Evolutionary conservation across 169 alveolate genomes (phyloP).

Genomic region (Eimeria necatrix): DNA sequence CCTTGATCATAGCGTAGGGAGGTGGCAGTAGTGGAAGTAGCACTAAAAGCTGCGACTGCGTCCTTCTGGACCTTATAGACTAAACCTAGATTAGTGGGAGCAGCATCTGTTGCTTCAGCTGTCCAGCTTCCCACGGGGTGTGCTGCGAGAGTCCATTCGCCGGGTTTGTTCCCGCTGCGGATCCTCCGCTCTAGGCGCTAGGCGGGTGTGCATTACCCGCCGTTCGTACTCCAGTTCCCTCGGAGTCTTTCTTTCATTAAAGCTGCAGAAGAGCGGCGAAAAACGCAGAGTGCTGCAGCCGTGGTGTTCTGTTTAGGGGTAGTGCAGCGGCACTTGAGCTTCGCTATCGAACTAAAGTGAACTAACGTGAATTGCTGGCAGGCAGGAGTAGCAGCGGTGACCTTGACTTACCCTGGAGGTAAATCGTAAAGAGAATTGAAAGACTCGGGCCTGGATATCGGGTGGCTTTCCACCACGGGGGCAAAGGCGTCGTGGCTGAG

Average conservation of each 20-base stretch:
- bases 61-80: too few species aligned
- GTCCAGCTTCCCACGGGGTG: neutral
- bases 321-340: too few species aligned
- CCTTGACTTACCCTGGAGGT: conserved; percentile 1
- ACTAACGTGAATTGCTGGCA: neutral
- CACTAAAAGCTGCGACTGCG: too few species aligned
- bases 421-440: conserved; percentile 35
- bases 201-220: conserved; percentile 6
- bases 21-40: too few species aligned
- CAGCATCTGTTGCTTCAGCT: neutral
- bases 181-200: neutral
- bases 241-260: conserved; percentile 25
- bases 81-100: too few species aligned
- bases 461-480: neutral
- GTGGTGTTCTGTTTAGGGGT: too few species aligned
- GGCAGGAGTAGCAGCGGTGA: neutral
- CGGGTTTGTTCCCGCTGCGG: neutral
- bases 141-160: neutral
- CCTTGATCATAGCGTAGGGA: too few species aligned
- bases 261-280: neutral
- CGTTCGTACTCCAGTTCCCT: conserved; percentile 43
- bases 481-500: neutral
- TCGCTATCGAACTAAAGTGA: too few species aligned
- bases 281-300: neutral
- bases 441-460: neutral